These are phyloP conservation scores for Aspergillus fructus DNA, from an alignment of 2,329 filamentous ascomycete species.

Conservation along the genomic window DNA sequence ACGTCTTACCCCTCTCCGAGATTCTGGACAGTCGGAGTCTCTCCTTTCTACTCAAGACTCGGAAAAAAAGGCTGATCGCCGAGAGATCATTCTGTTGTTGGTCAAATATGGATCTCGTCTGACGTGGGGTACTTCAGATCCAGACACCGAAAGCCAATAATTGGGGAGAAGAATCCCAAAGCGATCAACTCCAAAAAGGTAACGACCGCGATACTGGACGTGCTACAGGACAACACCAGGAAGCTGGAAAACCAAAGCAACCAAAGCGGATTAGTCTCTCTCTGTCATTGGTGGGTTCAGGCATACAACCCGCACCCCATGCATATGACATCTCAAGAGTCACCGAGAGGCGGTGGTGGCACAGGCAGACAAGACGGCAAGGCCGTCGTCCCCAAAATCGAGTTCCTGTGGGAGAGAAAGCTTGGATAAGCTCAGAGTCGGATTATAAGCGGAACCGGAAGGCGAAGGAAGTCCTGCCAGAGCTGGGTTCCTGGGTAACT, in stretches of 20 bases:
- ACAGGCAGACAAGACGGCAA: not conserved
- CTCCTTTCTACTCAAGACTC: not conserved
- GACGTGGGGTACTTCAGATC: not conserved
- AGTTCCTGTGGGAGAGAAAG: not conserved
- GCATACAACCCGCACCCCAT: conserved; percentile 20
- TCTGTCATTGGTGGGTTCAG: conserved; percentile 16
- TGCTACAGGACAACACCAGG: not conserved
- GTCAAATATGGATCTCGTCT: not conserved
- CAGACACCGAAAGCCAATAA: not conserved
- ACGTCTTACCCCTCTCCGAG: not conserved
- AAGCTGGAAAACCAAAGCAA: conserved; percentile 3
- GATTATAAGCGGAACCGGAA: not conserved
- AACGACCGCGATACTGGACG: conserved; percentile 4
- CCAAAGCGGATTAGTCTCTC: conserved; percentile 9
- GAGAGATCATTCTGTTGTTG: not conserved
- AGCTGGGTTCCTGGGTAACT: not conserved
- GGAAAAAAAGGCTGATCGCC: not conserved
- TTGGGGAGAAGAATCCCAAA: not conserved
- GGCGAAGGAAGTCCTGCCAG: not conserved
- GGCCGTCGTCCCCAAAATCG: not conserved
- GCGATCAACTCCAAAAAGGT: not conserved
- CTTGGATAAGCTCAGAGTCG: not conserved
- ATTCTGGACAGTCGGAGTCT: not conserved
- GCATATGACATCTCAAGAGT: conserved; percentile 35
- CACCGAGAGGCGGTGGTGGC: not conserved